Conservation (phyloP, 805 yeast species). For the Lachancea nothofagi region DNA sequence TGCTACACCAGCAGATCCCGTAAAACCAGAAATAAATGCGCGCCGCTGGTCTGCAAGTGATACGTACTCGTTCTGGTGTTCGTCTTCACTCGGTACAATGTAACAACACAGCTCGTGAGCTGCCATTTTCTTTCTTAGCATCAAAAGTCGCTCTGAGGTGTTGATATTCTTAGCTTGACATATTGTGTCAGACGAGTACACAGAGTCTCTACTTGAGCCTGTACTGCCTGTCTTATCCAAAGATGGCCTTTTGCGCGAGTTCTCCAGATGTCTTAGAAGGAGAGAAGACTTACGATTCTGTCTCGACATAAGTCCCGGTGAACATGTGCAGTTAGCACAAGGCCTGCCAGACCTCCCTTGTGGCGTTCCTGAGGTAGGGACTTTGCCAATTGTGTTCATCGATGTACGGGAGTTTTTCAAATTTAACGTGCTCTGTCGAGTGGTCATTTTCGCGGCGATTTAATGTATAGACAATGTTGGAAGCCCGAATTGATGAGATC, state of each 20-base stretch:
- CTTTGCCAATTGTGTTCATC: conserved; percentile 5
- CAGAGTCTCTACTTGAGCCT: conserved; percentile 31
- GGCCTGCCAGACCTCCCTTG: conserved; percentile 38
- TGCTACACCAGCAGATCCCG: conserved; percentile 92
- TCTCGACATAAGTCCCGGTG: conserved; percentile 74
- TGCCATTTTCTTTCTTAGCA: conserved; percentile 61
- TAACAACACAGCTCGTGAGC: conserved; percentile 63
- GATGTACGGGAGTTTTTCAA: conserved; percentile 11
- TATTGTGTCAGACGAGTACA: conserved; percentile 37
- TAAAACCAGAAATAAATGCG: conserved; percentile 77
- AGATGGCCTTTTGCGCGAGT: conserved; percentile 30
- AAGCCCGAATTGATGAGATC: too few relatives aligned
- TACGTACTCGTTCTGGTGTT: conserved; percentile 89
- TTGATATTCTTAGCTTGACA: conserved; percentile 43
- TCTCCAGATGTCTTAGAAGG: conserved; percentile 34
- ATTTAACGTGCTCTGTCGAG: conserved; percentile 7
- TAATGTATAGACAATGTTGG: too few relatives aligned
- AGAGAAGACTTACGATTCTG: conserved; percentile 54
- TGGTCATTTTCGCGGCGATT: conserved; percentile 1
- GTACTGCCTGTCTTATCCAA: conserved; percentile 13
- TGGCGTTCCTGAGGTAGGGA: conserved; percentile 11
- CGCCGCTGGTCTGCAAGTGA: conserved; percentile 77
- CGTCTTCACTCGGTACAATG: conserved; percentile 82
- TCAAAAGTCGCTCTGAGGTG: conserved; percentile 53
- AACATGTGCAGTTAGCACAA: conserved; percentile 75